Conservation (phyloP, 495 filamentous ascomycete species). For the Neurospora sp. region DNA sequence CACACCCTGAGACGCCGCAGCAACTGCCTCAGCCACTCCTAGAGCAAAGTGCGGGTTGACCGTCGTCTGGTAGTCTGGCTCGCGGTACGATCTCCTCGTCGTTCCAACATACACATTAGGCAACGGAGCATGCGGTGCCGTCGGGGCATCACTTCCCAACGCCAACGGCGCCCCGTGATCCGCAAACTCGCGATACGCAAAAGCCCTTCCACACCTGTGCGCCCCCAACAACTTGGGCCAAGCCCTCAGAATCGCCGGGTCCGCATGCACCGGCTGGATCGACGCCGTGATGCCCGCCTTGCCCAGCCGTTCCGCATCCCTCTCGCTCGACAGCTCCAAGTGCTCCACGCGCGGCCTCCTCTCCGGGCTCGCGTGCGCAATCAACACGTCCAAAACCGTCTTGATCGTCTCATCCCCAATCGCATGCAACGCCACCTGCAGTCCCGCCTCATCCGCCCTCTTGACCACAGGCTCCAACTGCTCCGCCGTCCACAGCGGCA, state of each 20-base stretch:
- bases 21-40: constrained; percentile 39
- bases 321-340: constrained; percentile 44
- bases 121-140: constrained; percentile 46
- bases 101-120: constrained; percentile 51
- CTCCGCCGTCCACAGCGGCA: constrained; percentile 46
- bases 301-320: constrained; percentile 44
- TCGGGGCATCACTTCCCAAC: constrained; percentile 52
- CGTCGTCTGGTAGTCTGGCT: constrained; percentile 34
- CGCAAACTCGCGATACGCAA: constrained; percentile 52
- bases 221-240: constrained; percentile 48
- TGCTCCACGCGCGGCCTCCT: constrained; percentile 52
- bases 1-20: constrained; percentile 45
- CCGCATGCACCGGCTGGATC: constrained; percentile 54
- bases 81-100: constrained; percentile 44
- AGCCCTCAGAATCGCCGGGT: constrained; percentile 50
- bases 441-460: constrained; percentile 39
- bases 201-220: constrained; percentile 43
- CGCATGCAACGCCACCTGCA: constrained; percentile 57
- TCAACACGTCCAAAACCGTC: constrained; percentile 46
- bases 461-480: constrained; percentile 45
- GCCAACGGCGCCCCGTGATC: constrained; percentile 43
- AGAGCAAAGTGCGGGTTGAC: constrained; percentile 46
- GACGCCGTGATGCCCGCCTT: constrained; percentile 49
- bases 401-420: constrained; percentile 51
- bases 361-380: constrained; percentile 31